These are phyloP conservation scores for Exophiala mesophila DNA, from an alignment of 2,329 filamentous ascomycete species.

Conservation along the genomic window DNA sequence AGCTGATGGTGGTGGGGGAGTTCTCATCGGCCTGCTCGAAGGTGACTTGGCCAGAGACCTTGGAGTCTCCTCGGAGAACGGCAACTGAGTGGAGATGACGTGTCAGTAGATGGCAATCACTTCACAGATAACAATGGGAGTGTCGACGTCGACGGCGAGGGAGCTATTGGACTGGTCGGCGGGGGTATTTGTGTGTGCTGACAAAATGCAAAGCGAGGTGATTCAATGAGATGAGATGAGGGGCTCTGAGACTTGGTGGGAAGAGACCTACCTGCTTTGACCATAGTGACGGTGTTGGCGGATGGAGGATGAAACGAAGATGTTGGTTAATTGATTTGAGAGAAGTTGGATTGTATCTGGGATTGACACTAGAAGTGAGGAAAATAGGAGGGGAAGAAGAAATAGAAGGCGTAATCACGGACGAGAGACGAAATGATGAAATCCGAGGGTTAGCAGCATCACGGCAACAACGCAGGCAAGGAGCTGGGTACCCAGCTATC, in stretches of 20 bases:
- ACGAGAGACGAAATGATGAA: slow-evolving; percentile 10
- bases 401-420: slow-evolving; percentile 17
- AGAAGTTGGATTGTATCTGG: neutral
- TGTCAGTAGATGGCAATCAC: slow-evolving; percentile 18
- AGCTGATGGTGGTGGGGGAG: slow-evolving; percentile 78
- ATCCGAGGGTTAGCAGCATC: neutral
- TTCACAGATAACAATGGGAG: too few species aligned
- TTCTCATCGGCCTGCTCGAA: slow-evolving; percentile 89
- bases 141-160: too few species aligned
- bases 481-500: too few species aligned
- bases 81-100: slow-evolving; percentile 59
- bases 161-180: too few species aligned
- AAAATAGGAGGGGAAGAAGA: slow-evolving; percentile 2
- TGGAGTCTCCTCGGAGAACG: slow-evolving; percentile 96
- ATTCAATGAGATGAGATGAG: neutral
- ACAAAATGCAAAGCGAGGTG: slow-evolving; percentile 6
- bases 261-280: slow-evolving; percentile 80
- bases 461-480: too few species aligned
- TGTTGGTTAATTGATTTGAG: neutral
- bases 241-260: neutral
- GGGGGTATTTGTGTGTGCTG: slow-evolving; percentile 7
- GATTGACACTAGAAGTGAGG: slow-evolving; percentile 1
- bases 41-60: slow-evolving; percentile 85
- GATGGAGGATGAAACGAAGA: too few species aligned
- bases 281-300: slow-evolving; percentile 72